Evolutionary conservation across 371 early-diverging fungal genomes (phyloP).

Genomic region (Syncephalis plumigaleata): DNA sequence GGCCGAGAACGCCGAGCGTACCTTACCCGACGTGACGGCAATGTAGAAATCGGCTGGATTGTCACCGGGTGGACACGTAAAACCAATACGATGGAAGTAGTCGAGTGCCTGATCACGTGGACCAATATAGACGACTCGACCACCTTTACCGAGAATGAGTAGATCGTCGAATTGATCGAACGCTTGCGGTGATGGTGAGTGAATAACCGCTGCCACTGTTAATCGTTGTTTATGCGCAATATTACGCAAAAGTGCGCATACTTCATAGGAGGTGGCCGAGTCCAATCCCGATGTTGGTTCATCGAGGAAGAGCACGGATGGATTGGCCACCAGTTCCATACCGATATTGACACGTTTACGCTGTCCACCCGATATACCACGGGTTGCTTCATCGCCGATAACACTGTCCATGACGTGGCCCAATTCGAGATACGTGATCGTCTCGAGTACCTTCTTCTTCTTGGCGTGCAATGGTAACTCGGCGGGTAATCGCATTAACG

Average conservation of each 20-base stretch:
- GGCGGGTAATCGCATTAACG: slow-evolving; percentile 41
- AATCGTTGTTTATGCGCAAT: slow-evolving; percentile 35
- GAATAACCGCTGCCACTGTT: slow-evolving; percentile 52
- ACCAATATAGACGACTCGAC: slow-evolving; percentile 42
- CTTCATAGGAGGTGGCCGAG: slow-evolving; percentile 43
- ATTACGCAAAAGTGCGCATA: slow-evolving; percentile 30
- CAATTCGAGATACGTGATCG: slow-evolving; percentile 38
- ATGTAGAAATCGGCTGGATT: slow-evolving; percentile 41
- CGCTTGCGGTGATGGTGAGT: slow-evolving; percentile 49
- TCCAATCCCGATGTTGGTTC: slow-evolving; percentile 87
- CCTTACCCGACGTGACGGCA: slow-evolving; percentile 17
- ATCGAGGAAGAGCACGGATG: slow-evolving; percentile 81
- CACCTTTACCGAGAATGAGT: slow-evolving; percentile 42
- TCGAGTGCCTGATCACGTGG: slow-evolving; percentile 16
- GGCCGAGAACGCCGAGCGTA: not conserved
- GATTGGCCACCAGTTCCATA: slow-evolving; percentile 72
- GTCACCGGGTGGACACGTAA: slow-evolving; percentile 26
- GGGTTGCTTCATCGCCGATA: slow-evolving; percentile 43
- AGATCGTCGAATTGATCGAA: slow-evolving; percentile 48
- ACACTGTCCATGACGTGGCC: slow-evolving; percentile 31
- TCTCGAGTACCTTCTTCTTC: slow-evolving; percentile 33
- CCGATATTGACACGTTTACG: slow-evolving; percentile 73
- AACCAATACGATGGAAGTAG: slow-evolving; percentile 39
- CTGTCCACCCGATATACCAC: slow-evolving; percentile 80
- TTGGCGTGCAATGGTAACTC: slow-evolving; percentile 20